phyloP scores from a whole-genome alignment of 129 eudicot species.

The Chrysanthemum lavandulifolium region DNA sequence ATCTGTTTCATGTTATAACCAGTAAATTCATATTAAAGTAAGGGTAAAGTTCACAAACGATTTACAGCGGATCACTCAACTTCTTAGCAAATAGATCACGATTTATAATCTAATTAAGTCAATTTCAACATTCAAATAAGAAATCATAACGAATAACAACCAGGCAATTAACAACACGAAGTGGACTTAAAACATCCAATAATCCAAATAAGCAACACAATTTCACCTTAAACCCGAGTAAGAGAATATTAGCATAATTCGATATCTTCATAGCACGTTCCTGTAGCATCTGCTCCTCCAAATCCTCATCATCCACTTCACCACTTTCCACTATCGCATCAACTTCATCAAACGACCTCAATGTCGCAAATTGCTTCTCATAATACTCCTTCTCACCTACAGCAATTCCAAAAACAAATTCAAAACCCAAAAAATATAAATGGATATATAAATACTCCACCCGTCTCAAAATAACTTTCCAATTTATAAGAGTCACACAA shows the following conservation, averaged over 20 bases:
- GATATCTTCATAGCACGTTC: conserved; percentile 90
- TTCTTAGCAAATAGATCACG: neutral
- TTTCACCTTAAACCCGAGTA: conserved; percentile 75
- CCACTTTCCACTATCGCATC: conserved; percentile 55
- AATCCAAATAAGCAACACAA: conserved; percentile 3
- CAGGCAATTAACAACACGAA: neutral
- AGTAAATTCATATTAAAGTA: no score
- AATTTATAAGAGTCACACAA: no score
- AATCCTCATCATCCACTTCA: conserved; percentile 47
- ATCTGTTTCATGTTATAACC: no score
- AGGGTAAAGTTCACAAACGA: no score
- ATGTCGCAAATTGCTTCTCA: conserved; percentile 67
- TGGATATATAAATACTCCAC: no score
- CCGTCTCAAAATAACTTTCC: no score
- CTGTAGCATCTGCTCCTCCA: conserved; percentile 61
- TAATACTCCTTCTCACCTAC: conserved; percentile 85
- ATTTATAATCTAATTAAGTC: neutral
- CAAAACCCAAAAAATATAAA: neutral
- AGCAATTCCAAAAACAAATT: neutral
- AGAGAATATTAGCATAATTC: conserved; percentile 71
- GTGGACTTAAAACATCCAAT: neutral
- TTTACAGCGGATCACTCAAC: neutral
- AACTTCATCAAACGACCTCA: conserved; percentile 76
- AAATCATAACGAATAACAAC: neutral
- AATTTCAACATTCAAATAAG: neutral